Percentiles rank a stretch among this genome's conserved stretches.
Conservation (phyloP, 2,329 filamentous ascomycete species). For the Trichoderma hamatum region DNA sequence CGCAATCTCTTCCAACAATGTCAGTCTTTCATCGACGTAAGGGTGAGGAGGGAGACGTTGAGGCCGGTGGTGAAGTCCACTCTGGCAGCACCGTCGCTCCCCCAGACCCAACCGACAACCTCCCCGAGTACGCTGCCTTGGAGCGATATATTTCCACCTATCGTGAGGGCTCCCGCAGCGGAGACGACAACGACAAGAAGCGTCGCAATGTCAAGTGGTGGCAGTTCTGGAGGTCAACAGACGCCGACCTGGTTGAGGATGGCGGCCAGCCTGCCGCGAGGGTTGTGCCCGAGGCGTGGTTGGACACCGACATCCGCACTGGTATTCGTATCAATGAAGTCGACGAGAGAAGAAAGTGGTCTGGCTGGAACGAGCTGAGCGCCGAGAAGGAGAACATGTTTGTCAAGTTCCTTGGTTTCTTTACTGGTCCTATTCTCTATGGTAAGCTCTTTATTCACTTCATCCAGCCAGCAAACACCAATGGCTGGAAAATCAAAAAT, state of each 20-base stretch:
- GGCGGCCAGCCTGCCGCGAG: conserved; percentile 55
- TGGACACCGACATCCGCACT: conserved; percentile 74
- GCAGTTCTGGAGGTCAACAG: conserved; percentile 19
- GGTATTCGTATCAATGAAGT: conserved; percentile 77
- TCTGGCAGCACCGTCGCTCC: conserved; percentile 24
- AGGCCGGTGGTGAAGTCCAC: conserved; percentile 21
- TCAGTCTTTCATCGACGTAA: conserved; percentile 23
- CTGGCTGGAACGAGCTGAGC: conserved; percentile 86
- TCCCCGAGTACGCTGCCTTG: conserved; percentile 21
- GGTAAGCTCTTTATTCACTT: background rate
- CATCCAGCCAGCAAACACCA: background rate
- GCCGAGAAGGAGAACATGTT: conserved; percentile 85
- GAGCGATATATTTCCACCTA: conserved; percentile 25
- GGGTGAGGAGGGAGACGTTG: conserved; percentile 16
- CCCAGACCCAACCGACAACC: background rate
- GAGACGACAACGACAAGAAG: conserved; percentile 11
- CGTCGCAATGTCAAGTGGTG: conserved; percentile 21
- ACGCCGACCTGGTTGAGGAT: conserved; percentile 36
- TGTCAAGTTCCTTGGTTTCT: conserved; percentile 81
- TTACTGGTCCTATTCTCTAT: conserved; percentile 75
- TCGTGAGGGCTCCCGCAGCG: conserved; percentile 20
- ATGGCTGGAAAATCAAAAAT: background rate
- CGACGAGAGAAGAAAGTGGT: conserved; percentile 64
- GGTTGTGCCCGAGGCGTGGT: conserved; percentile 70
- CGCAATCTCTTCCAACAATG: conserved; percentile 26